Conservation (phyloP, 2,329 filamentous ascomycete species). For the Pochonia chlamydosporia region DNA sequence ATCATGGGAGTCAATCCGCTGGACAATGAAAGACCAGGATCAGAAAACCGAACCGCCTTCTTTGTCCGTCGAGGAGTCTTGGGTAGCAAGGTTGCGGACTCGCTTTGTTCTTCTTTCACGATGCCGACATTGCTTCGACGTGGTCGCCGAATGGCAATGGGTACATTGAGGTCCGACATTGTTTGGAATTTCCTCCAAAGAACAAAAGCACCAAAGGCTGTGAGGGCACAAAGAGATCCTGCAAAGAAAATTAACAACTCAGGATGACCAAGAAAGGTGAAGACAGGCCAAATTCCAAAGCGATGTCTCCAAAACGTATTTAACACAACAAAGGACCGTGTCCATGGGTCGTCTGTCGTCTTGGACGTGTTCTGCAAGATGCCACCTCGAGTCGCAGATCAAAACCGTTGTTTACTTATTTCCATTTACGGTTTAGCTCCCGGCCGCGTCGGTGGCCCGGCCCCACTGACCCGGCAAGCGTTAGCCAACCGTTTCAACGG, state of each 20-base stretch:
- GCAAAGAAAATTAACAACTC: background rate
- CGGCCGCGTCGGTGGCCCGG: constrained; percentile 13
- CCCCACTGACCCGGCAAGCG: constrained; percentile 17
- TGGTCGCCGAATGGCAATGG: constrained; percentile 50
- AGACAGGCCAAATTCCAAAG: background rate
- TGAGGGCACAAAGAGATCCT: background rate
- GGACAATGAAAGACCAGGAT: constrained; percentile 41
- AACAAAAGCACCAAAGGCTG: background rate
- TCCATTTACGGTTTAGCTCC: constrained; percentile 32
- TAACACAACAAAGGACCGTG: constrained; percentile 1
- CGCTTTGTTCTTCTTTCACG: constrained; percentile 17
- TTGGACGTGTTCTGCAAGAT: background rate
- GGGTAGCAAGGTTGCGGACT: constrained; percentile 11
- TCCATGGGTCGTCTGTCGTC: background rate
- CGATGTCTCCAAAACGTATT: background rate
- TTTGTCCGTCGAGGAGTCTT: constrained; percentile 29
- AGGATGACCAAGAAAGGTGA: background rate
- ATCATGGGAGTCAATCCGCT: constrained; percentile 57
- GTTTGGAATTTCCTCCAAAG: background rate
- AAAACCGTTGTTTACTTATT: constrained; percentile 40
- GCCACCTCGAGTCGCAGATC: background rate
- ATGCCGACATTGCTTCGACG: constrained; percentile 37
- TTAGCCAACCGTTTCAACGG: constrained; percentile 20
- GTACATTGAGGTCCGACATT: constrained; percentile 38
- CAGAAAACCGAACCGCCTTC: constrained; percentile 54